Evolutionary conservation across 2,329 filamentous ascomycete species (phyloP), one percentile per base, ranked within the genome.

Genomic region (Aspergillus melleus): DNA sequence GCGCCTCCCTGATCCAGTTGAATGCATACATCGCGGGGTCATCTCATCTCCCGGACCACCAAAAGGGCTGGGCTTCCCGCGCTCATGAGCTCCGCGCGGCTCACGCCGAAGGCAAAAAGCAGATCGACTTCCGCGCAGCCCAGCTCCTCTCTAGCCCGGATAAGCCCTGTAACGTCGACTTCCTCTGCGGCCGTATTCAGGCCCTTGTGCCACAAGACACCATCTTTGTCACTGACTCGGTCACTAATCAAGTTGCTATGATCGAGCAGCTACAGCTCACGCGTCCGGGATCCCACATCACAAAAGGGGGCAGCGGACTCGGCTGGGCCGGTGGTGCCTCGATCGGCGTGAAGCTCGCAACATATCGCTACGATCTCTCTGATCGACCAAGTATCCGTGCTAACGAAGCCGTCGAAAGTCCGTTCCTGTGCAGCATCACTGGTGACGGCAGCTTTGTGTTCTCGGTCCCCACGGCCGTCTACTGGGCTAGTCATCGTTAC

Each of bases 281-380:
- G 11, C 60, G 57, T 8, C 60, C 53, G 2, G 60, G 60, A 1
- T 85, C 81, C 0, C 72, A 84, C 0, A 88, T 89, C 0, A 88
- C 88, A n/a, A 68, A 66, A 29, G 90, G 90, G 3, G 90, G 88
- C 1, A 90, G 89, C 20, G 90, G 90, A 1, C 84, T 93, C 0
- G 90, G 90, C 2, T 93, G 90, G 90, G 89, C 86, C 6, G 90
- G 90, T 10, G 90, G 90, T 16, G 90, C 80, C 47, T 86, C 88
- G 0, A 73, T 93, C 1, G 90, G 90, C 2, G 86, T 92, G 64
- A 92, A 92, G 70, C 81, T 93, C 11, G 90, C 89, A 0, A 32
- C 30, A 32, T 32, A 32, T 9, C 30, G 30, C 30, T 32, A 32
- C 12, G 30, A 32, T 11, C 30, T 32, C 10, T 32, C 30, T 2